Base-by-base conservation (phyloP, 768 basidiomycete genomes). In the Strobilomyces echinocephalus region DNA sequence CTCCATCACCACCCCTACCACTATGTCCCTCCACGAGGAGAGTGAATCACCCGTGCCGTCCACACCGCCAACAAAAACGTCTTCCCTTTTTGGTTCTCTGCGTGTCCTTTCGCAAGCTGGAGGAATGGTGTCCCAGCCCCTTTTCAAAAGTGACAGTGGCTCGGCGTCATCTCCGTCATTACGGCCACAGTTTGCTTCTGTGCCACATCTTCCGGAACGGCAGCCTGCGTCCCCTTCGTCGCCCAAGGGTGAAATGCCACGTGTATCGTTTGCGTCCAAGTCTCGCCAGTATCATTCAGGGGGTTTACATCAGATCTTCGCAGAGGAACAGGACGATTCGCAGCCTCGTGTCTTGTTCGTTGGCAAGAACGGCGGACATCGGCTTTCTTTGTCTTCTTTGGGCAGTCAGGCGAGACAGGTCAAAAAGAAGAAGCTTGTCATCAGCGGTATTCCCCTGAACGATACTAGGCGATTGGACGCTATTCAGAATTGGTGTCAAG, bases 401-500 rank as follows among this genome's bases (percentile, higher is more conserved):
- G 68, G 71, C n/a, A 56, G 57, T 36, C 63, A 65, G 16, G 66
- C 76, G 21, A 74, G 77, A 48, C 67, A 73, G 47, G 63, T 72
- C 34, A 81, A 81, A 61, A 83, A 81, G 69, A 85, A 76, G 65
- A 81, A 79, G 60, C 76, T 91, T 14, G 77, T 91, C 45, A 74
- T 90, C 54, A 85, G 83, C 61, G 88, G 88, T 31, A 79, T 90
- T 28, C 76, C 77, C 8, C 71, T 75, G 14, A 76, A 78, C 18
- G 88, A 91, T 61, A 67, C 74, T 21, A 73, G 73, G 34, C 84
- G 83, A 57, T 79, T 87, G 60, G 85, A 89, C 36, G 85, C 77
- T 3, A 75, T 85, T 12, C 84, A 81, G 61, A 75, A 73, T 54
- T 91, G 88, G 88, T 91, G 88, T 60, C 85, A 88, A 75, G 86